These are phyloP conservation scores for Fragilaria crotonensis DNA, from an alignment of 108 stramenopile genomes.

Conservation along the genomic window DNA sequence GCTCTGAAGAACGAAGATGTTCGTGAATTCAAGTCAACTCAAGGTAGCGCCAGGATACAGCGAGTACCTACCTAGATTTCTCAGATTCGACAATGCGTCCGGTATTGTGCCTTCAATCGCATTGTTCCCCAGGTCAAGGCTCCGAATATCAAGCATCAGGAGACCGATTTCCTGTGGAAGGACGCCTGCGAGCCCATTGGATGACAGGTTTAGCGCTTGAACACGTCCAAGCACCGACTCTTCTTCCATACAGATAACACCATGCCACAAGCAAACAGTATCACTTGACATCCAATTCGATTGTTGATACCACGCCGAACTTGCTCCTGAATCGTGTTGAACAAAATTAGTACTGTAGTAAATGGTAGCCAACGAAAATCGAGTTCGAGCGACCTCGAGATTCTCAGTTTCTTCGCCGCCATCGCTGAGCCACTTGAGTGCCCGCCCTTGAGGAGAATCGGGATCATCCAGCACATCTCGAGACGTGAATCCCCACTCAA, in stretches of 20 bases:
- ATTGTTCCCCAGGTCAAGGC: constrained; percentile 30
- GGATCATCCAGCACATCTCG: too few relatives aligned
- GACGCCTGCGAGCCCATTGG: constrained; percentile 13
- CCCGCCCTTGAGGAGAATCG: too few relatives aligned
- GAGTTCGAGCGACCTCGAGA: constrained; percentile 12
- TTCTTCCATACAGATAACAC: constrained; percentile 21
- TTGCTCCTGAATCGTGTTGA: not conserved
- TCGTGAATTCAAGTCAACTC: constrained; percentile 6
- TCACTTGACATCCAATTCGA: constrained; percentile 17
- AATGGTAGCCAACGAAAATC: constrained; percentile 15
- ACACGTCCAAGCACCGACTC: constrained; percentile 7
- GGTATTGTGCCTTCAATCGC: constrained; percentile 29
- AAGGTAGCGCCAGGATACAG: constrained; percentile 2
- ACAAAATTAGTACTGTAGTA: constrained; percentile 10
- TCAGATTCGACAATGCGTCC: constrained; percentile 11
- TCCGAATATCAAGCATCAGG: constrained; percentile 18
- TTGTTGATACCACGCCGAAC: constrained; percentile 15
- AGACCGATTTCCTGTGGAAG: constrained; percentile 22
- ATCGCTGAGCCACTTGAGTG: too few relatives aligned
- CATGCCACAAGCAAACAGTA: constrained; percentile 30
- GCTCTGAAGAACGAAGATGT: constrained; percentile 9
- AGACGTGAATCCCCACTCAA: too few relatives aligned
- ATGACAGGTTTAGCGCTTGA: constrained; percentile 12
- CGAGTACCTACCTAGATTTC: constrained; percentile 13
- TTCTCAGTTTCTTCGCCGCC: too few relatives aligned